A percentile compares a stretch with the other conserved stretches of the same genome.
Evolutionary conservation across 2,329 filamentous ascomycete genomes (phyloP).

Genomic region (Aureobasidium mangrovei): DNA sequence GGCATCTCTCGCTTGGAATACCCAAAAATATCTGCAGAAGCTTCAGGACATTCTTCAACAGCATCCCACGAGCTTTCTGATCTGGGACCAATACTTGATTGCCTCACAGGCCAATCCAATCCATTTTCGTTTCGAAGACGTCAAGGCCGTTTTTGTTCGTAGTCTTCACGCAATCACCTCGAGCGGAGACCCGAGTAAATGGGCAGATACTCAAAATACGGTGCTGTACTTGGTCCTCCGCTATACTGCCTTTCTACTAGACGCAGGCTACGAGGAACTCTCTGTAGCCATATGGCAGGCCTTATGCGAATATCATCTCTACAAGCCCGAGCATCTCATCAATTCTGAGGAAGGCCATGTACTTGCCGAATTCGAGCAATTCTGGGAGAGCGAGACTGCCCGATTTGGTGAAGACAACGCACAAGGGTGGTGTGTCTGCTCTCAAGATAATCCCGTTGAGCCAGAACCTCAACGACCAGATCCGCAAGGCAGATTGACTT

Average conservation of each 20-base stretch:
- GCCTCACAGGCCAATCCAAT: constrained; percentile 60
- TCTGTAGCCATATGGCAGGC: constrained; percentile 78
- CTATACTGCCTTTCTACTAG: constrained; percentile 62
- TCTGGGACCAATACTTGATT: constrained; percentile 69
- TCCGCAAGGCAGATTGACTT: constrained; percentile 7
- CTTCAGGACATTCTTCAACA: constrained; percentile 56
- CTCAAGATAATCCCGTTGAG: constrained; percentile 17
- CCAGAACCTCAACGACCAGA: background rate
- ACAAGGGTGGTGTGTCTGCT: constrained; percentile 58
- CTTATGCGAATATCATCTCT: constrained; percentile 62
- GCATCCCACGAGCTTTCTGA: constrained; percentile 47
- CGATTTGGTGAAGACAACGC: constrained; percentile 68
- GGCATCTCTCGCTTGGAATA: constrained; percentile 65
- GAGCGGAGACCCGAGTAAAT: background rate
- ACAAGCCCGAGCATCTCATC: constrained; percentile 36
- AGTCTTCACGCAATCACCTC: constrained; percentile 37
- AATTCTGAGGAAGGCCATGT: constrained; percentile 10
- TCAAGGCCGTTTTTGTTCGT: constrained; percentile 50
- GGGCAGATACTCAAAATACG: constrained; percentile 29
- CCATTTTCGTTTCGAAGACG: constrained; percentile 58
- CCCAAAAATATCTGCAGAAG: constrained; percentile 48
- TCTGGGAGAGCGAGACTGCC: constrained; percentile 79
- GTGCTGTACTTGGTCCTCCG: constrained; percentile 66
- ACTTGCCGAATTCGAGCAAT: constrained; percentile 50
- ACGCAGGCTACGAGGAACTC: constrained; percentile 70